phyloP scores from a whole-genome alignment of 2,329 filamentous ascomycete genomes.

The Fusarium buharicum region DNA sequence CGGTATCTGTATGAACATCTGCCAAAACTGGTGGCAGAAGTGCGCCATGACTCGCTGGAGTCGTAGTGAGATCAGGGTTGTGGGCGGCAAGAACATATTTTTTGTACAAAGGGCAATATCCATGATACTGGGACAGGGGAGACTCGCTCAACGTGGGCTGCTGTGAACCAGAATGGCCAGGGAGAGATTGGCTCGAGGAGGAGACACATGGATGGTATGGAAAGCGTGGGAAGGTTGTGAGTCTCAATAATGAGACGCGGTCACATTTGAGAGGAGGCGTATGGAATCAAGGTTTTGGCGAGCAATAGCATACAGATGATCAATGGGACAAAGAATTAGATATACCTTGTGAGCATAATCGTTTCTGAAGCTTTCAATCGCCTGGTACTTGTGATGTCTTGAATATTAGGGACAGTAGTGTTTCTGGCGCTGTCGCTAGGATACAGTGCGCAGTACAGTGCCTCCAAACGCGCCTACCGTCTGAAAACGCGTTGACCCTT shows the following conservation, averaged over 20 bases:
- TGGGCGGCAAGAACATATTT: constrained; percentile 23
- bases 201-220: constrained; percentile 23
- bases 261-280: constrained; percentile 35
- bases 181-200: constrained; percentile 23
- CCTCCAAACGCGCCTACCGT: constrained; percentile 12
- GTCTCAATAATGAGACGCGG: constrained; percentile 32
- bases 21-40: constrained; percentile 34
- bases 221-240: constrained; percentile 27
- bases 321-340: constrained; percentile 42
- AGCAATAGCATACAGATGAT: constrained; percentile 44
- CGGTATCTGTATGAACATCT: constrained; percentile 46
- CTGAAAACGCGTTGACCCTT: constrained; percentile 38
- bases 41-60: constrained; percentile 24
- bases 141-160: constrained; percentile 8
- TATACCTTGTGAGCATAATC: background rate
- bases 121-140: constrained; percentile 19
- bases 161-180: constrained; percentile 22
- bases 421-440: constrained; percentile 2
- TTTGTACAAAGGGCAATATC: constrained; percentile 42
- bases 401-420: background rate
- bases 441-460: constrained; percentile 32
- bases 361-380: too few relatives aligned
- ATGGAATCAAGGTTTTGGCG: constrained; percentile 35
- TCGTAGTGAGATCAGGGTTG: constrained; percentile 22
- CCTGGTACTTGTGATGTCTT: background rate